Percentiles rank a stretch among this genome's conserved stretches.
Conservation (phyloP, 2,329 filamentous ascomycete species). For the Cladosporium colombiae region DNA sequence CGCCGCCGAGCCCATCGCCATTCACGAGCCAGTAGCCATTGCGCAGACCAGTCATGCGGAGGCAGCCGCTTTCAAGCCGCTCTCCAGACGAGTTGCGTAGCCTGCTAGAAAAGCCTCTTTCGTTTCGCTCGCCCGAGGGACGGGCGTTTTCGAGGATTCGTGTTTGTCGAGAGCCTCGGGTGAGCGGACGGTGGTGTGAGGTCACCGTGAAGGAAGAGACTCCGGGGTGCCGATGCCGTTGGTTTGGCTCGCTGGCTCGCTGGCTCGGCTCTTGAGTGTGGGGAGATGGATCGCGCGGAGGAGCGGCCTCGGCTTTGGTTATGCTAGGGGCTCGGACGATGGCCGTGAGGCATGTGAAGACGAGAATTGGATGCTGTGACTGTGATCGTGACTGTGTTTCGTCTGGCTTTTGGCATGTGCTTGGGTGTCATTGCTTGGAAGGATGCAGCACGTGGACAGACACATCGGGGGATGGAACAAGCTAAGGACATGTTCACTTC, state of each 20-base stretch:
- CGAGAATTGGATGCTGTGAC: background rate
- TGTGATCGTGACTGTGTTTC: conserved; percentile 2
- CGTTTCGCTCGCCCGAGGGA: conserved; percentile 14
- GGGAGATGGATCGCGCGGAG: conserved; percentile 5
- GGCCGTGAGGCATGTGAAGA: conserved; percentile 15
- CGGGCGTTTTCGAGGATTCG: background rate
- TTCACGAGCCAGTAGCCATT: conserved; percentile 1
- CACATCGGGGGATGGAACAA: background rate
- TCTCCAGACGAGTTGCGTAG: background rate
- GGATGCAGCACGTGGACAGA: background rate
- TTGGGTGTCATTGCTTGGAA: background rate
- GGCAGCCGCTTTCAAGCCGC: conserved; percentile 17
- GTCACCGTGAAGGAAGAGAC: conserved; percentile 5
- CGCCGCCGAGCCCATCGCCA: conserved; percentile 13
- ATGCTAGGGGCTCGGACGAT: background rate
- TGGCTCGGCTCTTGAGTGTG: conserved; percentile 1
- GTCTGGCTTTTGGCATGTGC: conserved; percentile 8
- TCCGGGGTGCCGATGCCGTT: background rate
- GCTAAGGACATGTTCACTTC: background rate
- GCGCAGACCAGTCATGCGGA: conserved; percentile 15
- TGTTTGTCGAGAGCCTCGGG: conserved; percentile 25
- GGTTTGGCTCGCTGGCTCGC: background rate
- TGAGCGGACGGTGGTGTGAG: conserved; percentile 25
- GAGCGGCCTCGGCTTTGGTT: conserved; percentile 11
- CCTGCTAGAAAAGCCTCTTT: background rate